Base-by-base conservation (phyloP, 768 basidiomycete species). In the Pleurotus eryngii region DNA sequence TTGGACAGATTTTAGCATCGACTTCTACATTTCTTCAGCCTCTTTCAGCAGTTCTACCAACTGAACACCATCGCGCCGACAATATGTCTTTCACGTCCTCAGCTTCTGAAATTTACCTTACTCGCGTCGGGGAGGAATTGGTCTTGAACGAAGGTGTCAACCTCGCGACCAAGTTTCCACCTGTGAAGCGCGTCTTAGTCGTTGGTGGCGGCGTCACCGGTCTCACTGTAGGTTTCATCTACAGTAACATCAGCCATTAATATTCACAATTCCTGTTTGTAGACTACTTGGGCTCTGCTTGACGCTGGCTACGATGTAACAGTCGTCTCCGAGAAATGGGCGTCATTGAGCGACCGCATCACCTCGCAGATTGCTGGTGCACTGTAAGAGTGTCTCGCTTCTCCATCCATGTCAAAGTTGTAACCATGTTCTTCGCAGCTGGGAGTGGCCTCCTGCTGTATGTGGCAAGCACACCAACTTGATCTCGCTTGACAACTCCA, bases 381-480 rank as follows among this genome's bases (percentile, higher is more conserved):
- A 4, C 55, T 72, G 68, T 70, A 60, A 57, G 67, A 59, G 15
- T 46, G 39, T 45, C 20, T 7, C 20, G n/a, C 22, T 11, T 8
- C 46, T 30, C 3, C 39, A 24, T 18, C 27, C 51, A n/a, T 49
- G 17, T 42, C 40, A 40, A 14, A 39, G 14, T 47, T 46, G 24
- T 62, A 57, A 57, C 43, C 58, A 39, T 38, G 46, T 35, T 50
- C 46, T 49, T 20, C 43, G 48, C 12, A 69, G 70, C 18, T 74
- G 74, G 74, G 74, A 75, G 56, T 74, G 67, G 59, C 73, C 73
- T 1, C 73, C 74, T 15, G 74, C 74, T 3, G 74, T 75, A 17
- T 74, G 74, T 58, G 74, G 74, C 46, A 63, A 69, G 39, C 73
- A 75, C 61, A 71, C 71, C 4, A 71, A 73, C 63, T 57, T 62